Evolutionary conservation across 2,329 filamentous ascomycete species (phyloP).

Genomic region (Pseudogymnoascus sp.): DNA sequence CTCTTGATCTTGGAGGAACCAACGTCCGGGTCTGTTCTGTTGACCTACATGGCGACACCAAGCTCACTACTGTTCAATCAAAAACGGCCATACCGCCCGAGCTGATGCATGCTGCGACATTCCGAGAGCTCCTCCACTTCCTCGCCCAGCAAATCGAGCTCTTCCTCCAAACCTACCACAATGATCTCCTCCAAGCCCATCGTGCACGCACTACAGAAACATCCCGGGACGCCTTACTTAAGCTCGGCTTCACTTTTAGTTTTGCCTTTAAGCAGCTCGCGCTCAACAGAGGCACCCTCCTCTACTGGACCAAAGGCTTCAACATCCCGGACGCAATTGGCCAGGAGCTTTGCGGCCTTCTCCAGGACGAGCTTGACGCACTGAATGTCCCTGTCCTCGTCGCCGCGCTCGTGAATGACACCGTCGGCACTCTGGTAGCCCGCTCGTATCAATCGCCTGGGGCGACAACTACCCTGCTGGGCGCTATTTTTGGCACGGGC

Average conservation of each 20-base stretch:
- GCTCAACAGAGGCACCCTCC: conserved; percentile 90
- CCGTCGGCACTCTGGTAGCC: conserved; percentile 95
- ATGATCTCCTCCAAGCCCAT: conserved; percentile 73
- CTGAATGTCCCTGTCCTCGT: conserved; percentile 84
- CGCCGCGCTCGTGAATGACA: conserved; percentile 95
- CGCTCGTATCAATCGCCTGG: conserved; percentile 89
- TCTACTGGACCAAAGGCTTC: conserved; percentile 98
- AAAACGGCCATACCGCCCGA: conserved; percentile 87
- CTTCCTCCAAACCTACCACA: conserved; percentile 82
- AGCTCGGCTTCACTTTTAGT: conserved; percentile 96
- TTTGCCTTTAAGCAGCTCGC: conserved; percentile 92
- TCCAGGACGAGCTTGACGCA: conserved; percentile 84
- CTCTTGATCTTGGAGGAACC: conserved; percentile 94
- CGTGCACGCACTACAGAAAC: conserved; percentile 55
- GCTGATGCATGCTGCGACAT: conserved; percentile 82
- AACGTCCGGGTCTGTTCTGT: conserved; percentile 98
- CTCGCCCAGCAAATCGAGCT: conserved; percentile 84
- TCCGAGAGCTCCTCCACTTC: conserved; percentile 84
- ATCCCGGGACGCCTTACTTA: conserved; percentile 70
- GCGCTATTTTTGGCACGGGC: conserved; percentile 94
- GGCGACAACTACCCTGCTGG: conserved; percentile 79
- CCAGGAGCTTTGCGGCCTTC: conserved; percentile 84
- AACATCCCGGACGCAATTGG: conserved; percentile 92
- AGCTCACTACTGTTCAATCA: conserved; percentile 85
- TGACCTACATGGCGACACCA: conserved; percentile 85